Evolutionary conservation across 73 alveolate genomes (phyloP).

Genomic region (Stentor roeselii): DNA sequence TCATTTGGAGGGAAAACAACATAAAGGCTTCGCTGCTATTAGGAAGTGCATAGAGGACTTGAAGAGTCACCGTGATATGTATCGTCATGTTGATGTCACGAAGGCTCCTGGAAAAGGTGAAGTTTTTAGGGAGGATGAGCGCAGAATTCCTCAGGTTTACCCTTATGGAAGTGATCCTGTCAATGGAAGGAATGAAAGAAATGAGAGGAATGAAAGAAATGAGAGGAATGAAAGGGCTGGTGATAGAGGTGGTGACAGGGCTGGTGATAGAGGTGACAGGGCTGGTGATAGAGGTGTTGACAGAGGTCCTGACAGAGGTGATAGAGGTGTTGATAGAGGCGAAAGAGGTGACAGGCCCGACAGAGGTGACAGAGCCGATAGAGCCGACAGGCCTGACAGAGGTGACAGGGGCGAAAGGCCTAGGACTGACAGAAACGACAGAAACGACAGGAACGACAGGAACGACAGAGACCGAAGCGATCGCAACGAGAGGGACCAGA

Average conservation of each 20-base stretch:
- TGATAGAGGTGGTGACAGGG: conserved; percentile 3
- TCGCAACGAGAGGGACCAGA: not conserved
- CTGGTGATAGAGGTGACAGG: not conserved
- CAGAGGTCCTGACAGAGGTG: not conserved
- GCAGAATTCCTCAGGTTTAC: not conserved
- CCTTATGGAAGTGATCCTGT: not conserved
- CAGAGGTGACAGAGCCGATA: conserved; percentile 6
- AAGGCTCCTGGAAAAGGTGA: conserved; percentile 15
- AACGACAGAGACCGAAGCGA: not conserved
- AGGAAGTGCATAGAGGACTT: conserved; percentile 73
- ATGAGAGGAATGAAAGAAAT: not conserved
- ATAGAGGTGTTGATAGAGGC: not conserved
- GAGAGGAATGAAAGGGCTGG: not conserved
- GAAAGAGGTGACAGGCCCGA: conserved; percentile 13
- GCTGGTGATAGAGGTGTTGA: not conserved
- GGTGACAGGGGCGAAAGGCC: not conserved
- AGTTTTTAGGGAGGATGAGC: not conserved
- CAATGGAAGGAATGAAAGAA: not conserved
- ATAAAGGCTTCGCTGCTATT: conserved; percentile 75
- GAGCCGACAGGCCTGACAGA: not conserved
- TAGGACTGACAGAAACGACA: not conserved
- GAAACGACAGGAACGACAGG: not conserved
- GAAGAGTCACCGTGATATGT: conserved; percentile 61
- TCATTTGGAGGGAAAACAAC: conserved; percentile 89
- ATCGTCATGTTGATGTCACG: conserved; percentile 37